A percentile compares a stretch with the other conserved stretches of the same genome.
phyloP scores from a whole-genome alignment of 805 yeast species.

The Blastobotrys peoriensis region DNA sequence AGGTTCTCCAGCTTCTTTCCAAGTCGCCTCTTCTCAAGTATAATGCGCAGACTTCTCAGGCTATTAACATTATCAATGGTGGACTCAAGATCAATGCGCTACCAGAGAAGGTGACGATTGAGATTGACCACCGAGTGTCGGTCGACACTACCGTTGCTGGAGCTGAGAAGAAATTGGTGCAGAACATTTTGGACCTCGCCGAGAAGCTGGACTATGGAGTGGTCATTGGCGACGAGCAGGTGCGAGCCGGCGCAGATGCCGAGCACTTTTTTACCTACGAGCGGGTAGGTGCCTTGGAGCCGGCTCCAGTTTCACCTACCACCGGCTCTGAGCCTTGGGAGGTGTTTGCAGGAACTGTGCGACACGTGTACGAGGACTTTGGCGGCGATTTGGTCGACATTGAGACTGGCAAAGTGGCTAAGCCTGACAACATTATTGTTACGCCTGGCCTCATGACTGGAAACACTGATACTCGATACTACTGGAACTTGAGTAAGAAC shows the following conservation, averaged over 20 bases:
- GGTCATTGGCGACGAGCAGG: conserved; percentile 27
- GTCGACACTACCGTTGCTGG: conserved; percentile 46
- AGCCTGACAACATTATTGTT: conserved; percentile 36
- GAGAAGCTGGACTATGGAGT: conserved; percentile 45
- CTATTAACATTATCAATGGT: conserved; percentile 60
- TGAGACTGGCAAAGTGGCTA: conserved; percentile 19
- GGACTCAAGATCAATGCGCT: conserved; percentile 74
- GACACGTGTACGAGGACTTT: conserved; percentile 55
- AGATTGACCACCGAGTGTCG: conserved; percentile 60
- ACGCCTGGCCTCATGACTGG: conserved; percentile 61
- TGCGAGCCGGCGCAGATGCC: conserved; percentile 21
- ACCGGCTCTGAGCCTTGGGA: conserved; percentile 41
- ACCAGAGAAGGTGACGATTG: conserved; percentile 54
- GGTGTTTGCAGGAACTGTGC: conserved; percentile 54
- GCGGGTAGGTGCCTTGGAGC: conserved; percentile 28
- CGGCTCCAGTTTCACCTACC: conserved; percentile 51
- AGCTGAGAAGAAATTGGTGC: conserved; percentile 35
- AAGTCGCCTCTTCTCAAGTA: conserved; percentile 4
- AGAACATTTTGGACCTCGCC: conserved; percentile 39
- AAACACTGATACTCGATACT: conserved; percentile 64
- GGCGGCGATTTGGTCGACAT: conserved; percentile 22
- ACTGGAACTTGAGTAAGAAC: conserved; percentile 56
- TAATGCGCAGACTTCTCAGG: conserved; percentile 55
- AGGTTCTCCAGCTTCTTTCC: conserved; percentile 7
- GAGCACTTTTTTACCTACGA: conserved; percentile 4